Evolutionary conservation across 1,284 basidiomycete species (phyloP).

Genomic region (Ustilago curta): DNA sequence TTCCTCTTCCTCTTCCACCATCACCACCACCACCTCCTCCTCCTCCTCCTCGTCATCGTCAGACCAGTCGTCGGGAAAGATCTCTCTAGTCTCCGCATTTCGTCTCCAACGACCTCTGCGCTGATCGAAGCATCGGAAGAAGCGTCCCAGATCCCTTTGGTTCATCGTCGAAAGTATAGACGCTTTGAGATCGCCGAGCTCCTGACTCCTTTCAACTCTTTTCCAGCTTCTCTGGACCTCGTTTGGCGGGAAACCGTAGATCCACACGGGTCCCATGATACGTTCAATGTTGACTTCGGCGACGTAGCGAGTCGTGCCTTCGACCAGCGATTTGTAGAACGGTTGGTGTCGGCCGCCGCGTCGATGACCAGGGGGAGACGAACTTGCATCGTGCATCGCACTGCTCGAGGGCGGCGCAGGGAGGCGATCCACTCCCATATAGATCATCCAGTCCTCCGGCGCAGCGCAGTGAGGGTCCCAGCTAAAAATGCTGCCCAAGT

Average conservation of each 20-base stretch:
- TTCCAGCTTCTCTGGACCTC: background rate
- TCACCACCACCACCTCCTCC: too few species aligned
- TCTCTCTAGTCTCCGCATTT: conserved; percentile 11
- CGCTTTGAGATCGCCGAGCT: conserved; percentile 3
- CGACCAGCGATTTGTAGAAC: conserved; percentile 41
- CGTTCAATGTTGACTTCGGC: conserved; percentile 45
- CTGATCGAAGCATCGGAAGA: conserved; percentile 49
- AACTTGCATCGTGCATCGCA: background rate
- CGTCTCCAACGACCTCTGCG: conserved; percentile 14
- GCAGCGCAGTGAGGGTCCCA: conserved; percentile 52
- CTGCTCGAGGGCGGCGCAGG: conserved; percentile 4
- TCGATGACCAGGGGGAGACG: background rate
- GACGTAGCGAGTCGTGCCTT: conserved; percentile 39
- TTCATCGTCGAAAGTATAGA: conserved; percentile 19
- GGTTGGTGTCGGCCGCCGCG: conserved; percentile 41
- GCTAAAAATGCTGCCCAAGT: conserved; percentile 36
- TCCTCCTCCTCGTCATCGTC: conserved; percentile 22
- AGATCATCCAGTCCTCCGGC: conserved; percentile 51
- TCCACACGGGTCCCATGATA: conserved; percentile 23
- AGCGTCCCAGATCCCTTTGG: conserved; percentile 26
- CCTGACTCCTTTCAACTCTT: conserved; percentile 14
- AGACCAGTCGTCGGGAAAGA: conserved; percentile 49
- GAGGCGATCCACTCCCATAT: conserved; percentile 55
- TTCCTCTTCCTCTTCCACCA: too few species aligned
- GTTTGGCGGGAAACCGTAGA: conserved; percentile 25